Conservation (phyloP, 305 asterid species). For the Fraxinus latifolia region DNA sequence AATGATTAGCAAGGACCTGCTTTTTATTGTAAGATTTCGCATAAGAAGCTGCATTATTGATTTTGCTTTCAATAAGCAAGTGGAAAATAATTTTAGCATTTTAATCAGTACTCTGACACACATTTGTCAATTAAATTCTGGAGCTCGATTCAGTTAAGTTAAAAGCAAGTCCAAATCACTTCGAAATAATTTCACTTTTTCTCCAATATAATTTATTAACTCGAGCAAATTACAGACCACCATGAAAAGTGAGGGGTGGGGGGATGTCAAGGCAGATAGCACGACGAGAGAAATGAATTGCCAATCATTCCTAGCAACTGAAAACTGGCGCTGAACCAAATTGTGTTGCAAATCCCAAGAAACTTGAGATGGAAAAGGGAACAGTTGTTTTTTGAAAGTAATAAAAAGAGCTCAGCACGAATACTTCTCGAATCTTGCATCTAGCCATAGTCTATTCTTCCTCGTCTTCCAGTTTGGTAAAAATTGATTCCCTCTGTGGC, state of each 20-base stretch:
- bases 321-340: not conserved
- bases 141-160: not conserved
- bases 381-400: not conserved
- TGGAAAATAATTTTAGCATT: not conserved
- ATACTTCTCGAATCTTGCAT: not conserved
- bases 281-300: not conserved
- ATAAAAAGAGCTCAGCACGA: not conserved
- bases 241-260: not conserved
- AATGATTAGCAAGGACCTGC: not conserved
- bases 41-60: not conserved
- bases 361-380: not conserved
- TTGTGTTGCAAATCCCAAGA: not conserved
- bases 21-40: not conserved
- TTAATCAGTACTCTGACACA: not conserved
- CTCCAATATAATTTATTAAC: not conserved
- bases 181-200: not conserved
- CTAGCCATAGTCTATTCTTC: not conserved
- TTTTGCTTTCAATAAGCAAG: not conserved
- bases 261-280: not conserved
- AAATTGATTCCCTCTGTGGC: constrained; percentile 72
- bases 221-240: not conserved
- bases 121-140: not conserved
- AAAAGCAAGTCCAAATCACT: not conserved
- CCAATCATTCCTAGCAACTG: not conserved
- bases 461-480: constrained; percentile 37